phyloP scores from a whole-genome alignment of 768 basidiomycete genomes.

The Phlegmacium glaucopus region DNA sequence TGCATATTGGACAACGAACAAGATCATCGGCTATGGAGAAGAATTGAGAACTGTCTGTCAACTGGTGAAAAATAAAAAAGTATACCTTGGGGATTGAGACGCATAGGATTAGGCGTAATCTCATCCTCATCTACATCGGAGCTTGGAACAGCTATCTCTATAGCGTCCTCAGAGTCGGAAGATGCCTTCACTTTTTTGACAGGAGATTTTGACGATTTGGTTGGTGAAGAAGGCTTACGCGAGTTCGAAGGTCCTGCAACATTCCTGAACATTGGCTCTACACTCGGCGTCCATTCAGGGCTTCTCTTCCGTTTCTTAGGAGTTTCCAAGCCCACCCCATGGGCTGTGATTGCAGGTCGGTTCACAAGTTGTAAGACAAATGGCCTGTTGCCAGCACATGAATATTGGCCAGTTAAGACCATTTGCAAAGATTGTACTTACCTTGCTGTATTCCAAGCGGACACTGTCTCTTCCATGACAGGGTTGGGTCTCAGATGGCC shows the following conservation, averaged over 20 bases:
- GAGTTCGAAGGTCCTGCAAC: conserved; percentile 20
- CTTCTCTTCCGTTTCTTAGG: conserved; percentile 34
- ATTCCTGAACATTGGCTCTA: conserved; percentile 17
- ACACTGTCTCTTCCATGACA: conserved; percentile 65
- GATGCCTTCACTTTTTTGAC: conserved; percentile 16
- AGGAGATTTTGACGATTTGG: conserved; percentile 12
- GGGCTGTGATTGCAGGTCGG: conserved; percentile 19
- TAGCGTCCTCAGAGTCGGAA: conserved; percentile 5
- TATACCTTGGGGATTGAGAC: conserved; percentile 16
- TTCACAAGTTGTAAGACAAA: conserved; percentile 40
- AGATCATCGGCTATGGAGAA: conserved; percentile 30
- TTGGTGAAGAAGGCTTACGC: conserved; percentile 5
- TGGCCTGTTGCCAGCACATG: conserved; percentile 30
- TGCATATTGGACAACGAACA: conserved; percentile 65
- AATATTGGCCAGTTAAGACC: conserved; percentile 1
- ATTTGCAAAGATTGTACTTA: conserved; percentile 24
- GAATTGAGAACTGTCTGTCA: background rate
- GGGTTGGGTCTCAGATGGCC: conserved; percentile 63
- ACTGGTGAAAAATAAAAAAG: background rate
- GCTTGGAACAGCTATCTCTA: conserved; percentile 23
- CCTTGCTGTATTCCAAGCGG: conserved; percentile 74
- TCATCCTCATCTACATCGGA: conserved; percentile 37
- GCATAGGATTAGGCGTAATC: conserved; percentile 8
- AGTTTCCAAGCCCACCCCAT: conserved; percentile 12
- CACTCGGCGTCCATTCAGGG: conserved; percentile 17